A percentile compares a stretch with the other conserved stretches of the same genome.
Evolutionary conservation across 768 basidiomycete species (phyloP).

Genomic region (Russula compacta): DNA sequence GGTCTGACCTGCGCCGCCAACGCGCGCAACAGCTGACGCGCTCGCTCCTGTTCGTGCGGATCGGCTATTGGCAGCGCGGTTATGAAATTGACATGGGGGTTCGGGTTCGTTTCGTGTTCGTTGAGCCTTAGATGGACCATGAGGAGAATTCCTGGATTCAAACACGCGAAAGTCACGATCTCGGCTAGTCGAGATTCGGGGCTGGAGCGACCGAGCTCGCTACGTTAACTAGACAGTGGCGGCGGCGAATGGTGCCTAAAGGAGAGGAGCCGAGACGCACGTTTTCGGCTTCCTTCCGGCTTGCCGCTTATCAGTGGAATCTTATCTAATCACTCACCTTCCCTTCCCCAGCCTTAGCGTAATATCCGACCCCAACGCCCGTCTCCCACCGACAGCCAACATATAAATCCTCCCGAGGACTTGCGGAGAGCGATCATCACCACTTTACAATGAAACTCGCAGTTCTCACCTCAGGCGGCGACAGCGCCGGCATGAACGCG

Average conservation of each 20-base stretch:
- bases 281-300: not conserved
- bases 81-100: conserved; percentile 71
- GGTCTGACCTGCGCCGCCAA: conserved; percentile 79
- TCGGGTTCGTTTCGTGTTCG: conserved; percentile 61
- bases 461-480: conserved; percentile 91
- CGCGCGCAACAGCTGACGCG: conserved; percentile 63
- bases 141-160: not conserved
- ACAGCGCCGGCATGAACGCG: conserved; percentile 97
- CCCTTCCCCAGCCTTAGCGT: not conserved
- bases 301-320: not conserved
- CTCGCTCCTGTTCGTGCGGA: conserved; percentile 45
- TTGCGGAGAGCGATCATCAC: not conserved
- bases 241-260: not conserved
- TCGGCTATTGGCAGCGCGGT: conserved; percentile 41
- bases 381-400: not conserved
- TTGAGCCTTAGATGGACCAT: conserved; percentile 77
- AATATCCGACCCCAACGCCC: conserved; percentile 13
- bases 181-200: not conserved
- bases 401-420: conserved; percentile 1
- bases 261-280: not conserved
- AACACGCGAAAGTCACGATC: not conserved
- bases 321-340: conserved; percentile 5
- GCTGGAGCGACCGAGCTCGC: not conserved
- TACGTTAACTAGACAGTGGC: not conserved
- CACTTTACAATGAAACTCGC: conserved; percentile 68